phyloP scores from a whole-genome alignment of 2,329 filamentous ascomycete species.

The Alternaria brassicae region DNA sequence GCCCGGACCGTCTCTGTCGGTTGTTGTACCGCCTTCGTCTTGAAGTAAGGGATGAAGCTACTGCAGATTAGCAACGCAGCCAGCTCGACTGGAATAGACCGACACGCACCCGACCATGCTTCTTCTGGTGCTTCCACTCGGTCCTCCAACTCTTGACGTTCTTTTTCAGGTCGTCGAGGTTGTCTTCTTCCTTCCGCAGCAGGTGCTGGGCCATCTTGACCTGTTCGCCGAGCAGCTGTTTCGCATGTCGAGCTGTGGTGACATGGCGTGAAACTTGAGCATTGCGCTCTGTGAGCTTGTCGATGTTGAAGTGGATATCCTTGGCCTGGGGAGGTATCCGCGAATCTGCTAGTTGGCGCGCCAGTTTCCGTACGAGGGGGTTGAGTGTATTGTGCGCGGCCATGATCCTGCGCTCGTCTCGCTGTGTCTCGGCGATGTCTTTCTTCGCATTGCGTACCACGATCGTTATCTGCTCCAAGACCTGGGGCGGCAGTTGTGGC shows the following conservation, averaged over 20 bases:
- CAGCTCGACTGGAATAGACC: slow-evolving; percentile 12
- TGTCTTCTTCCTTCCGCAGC: slow-evolving; percentile 38
- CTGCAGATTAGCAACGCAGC: slow-evolving; percentile 24
- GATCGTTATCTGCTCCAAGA: slow-evolving; percentile 62
- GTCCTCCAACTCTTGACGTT: slow-evolving; percentile 39
- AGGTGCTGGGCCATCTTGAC: slow-evolving; percentile 61
- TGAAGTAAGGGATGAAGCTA: slow-evolving; percentile 48
- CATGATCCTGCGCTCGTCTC: slow-evolving; percentile 54
- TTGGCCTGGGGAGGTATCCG: slow-evolving; percentile 69
- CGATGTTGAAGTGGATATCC: slow-evolving; percentile 67
- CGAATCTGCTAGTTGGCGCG: slow-evolving; percentile 64
- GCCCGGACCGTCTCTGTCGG: slow-evolving; percentile 38
- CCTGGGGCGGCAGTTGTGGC: slow-evolving; percentile 63
- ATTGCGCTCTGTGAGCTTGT: slow-evolving; percentile 68
- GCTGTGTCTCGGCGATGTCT: slow-evolving; percentile 66
- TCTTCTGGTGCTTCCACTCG: slow-evolving; percentile 43
- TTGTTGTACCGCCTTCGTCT: slow-evolving; percentile 20
- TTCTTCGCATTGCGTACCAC: slow-evolving; percentile 67
- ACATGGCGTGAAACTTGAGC: slow-evolving; percentile 57
- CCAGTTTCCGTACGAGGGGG: slow-evolving; percentile 62
- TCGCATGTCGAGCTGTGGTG: slow-evolving; percentile 67
- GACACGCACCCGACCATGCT: slow-evolving; percentile 36
- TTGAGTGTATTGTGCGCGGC: slow-evolving; percentile 65
- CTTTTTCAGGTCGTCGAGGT: slow-evolving; percentile 38
- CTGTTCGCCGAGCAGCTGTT: slow-evolving; percentile 66